Evolutionary conservation across 2,329 filamentous ascomycete genomes (phyloP).

Genomic region (Ceratocystis variospora): DNA sequence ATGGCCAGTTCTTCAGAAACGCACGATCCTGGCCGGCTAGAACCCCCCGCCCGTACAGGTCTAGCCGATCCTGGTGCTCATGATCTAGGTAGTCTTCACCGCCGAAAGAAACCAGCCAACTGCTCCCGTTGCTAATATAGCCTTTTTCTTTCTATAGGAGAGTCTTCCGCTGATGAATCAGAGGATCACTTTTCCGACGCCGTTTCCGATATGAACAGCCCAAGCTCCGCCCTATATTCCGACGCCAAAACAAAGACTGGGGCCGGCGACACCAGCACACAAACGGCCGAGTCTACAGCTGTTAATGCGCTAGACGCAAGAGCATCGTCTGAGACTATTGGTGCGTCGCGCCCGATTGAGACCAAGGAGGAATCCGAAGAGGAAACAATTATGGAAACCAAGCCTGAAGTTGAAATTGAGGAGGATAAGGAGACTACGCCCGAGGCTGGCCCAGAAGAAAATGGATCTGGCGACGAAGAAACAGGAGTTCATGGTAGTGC

Average conservation of each 20-base stretch:
- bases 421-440: neutral
- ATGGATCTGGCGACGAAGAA: neutral
- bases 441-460: neutral
- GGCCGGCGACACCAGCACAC: constrained; percentile 20
- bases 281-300: constrained; percentile 44
- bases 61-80: constrained; percentile 44
- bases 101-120: neutral
- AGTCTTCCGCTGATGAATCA: constrained; percentile 32
- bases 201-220: constrained; percentile 37
- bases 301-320: constrained; percentile 28
- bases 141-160: neutral
- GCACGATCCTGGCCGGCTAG: constrained; percentile 4
- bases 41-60: constrained; percentile 4
- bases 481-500: no score
- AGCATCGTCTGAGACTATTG: constrained; percentile 21
- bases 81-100: constrained; percentile 37
- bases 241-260: constrained; percentile 25
- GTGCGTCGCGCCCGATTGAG: constrained; percentile 20
- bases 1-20: constrained; percentile 2
- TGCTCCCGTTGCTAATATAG: neutral
- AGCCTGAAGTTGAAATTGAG: neutral
- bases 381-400: neutral
- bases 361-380: constrained; percentile 15
- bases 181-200: constrained; percentile 60
- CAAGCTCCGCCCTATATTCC: constrained; percentile 36